Base-by-base conservation (phyloP, 1,284 basidiomycete genomes). In the Athelia psychrophila region DNA sequence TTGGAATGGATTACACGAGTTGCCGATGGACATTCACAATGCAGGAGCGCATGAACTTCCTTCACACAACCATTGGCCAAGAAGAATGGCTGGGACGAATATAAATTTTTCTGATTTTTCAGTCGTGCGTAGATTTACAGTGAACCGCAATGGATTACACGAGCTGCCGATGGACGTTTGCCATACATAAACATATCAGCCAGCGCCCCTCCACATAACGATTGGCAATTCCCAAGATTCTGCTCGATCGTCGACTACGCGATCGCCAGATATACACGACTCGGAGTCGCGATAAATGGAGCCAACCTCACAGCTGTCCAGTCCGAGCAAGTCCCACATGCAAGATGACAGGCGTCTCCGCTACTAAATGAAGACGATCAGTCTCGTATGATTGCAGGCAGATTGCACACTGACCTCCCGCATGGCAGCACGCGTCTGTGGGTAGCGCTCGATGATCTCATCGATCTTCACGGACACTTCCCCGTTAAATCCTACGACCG, bases 61-160 rank as follows among this genome's bases (percentile, higher is more conserved):
- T n/a, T n/a, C n/a, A n/a, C n/a, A n/a, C n/a, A n/a, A n/a, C n/a
- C n/a, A n/a, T n/a, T n/a, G n/a, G n/a, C 64, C 48, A 80, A 82
- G 62, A 73, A 71, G 40, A 79, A 77, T 53, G 79, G 80, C 42
- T 88, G 86, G 83, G 85, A 80, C 51, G 86, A n/a, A n/a, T n/a
- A 87, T 87, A 84, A 88, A 67, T 85, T 87, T 62, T 89, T 89
- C 62, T 89, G 77, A 73, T 59, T 44, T 42, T 30, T 6, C 13
- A 5, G 5, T 30, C 27, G n/a, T 30, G 6, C 5, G 13, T 13
- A 30, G 5, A 30, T 30, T 6, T 30, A 5, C 13, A 13, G 27
- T 13, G 5, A 30, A 5, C 13, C 13, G 5, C 6, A 30, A 30
- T 30, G 27, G 27, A 5, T 5, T 30, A 13, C 27, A 30, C 27